phyloP scores from a whole-genome alignment of 106 monocot species.

The Narthecium ossifragum region DNA sequence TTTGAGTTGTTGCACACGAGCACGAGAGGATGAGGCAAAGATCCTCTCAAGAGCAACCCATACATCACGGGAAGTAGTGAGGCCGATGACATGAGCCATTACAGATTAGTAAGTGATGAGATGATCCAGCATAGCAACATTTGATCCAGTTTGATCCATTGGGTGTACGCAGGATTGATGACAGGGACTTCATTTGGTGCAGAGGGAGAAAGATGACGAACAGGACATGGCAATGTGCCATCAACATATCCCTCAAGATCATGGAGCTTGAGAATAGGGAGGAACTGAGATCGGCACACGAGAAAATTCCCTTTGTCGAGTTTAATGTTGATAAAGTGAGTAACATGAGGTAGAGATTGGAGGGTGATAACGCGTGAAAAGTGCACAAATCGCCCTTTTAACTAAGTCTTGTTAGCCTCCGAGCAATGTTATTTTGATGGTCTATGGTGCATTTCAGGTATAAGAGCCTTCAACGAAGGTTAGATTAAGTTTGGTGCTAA shows the following conservation, averaged over 20 bases:
- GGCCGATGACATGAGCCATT: background rate
- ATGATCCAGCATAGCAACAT: background rate
- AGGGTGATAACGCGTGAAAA: no score
- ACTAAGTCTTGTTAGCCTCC: no score
- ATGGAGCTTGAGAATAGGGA: background rate
- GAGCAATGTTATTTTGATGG: no score
- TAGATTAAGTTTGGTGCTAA: no score
- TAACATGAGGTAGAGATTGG: no score
- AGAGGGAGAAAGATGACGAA: background rate
- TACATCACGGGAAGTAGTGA: background rate
- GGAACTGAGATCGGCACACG: background rate
- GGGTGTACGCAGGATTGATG: background rate
- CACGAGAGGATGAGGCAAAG: background rate
- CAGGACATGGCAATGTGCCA: background rate
- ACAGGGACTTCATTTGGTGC: background rate
- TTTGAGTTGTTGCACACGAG: background rate
- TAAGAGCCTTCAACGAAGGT: no score
- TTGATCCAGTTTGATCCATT: background rate
- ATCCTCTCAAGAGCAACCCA: background rate
- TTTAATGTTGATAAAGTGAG: constrained; percentile 3
- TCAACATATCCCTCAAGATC: background rate
- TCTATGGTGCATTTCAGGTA: no score
- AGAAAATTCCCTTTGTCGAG: background rate
- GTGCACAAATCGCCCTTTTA: no score
- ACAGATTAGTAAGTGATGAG: background rate